These are phyloP conservation scores for Tolypocladium ovalisporum DNA, from an alignment of 2,329 filamentous ascomycete genomes.

Conservation along the genomic window DNA sequence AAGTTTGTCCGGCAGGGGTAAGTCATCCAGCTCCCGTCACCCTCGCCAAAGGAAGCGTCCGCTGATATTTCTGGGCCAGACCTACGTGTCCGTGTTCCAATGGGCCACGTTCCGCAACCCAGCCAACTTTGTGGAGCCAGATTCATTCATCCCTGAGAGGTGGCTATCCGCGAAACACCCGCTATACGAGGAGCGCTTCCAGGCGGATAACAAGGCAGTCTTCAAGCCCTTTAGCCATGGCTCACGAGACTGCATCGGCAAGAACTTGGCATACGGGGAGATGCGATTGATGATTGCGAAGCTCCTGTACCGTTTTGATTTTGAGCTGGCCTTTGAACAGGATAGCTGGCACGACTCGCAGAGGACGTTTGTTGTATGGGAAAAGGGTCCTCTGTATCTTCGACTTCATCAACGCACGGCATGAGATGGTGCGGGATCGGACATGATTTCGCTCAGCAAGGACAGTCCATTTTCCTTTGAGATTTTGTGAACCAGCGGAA, in stretches of 20 bases:
- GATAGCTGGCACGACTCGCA: not conserved
- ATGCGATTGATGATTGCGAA: conserved; percentile 34
- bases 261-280: conserved; percentile 32
- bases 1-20: conserved; percentile 23
- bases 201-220: conserved; percentile 23
- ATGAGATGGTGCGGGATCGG: not conserved
- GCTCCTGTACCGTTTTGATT: conserved; percentile 34
- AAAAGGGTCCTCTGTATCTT: conserved; percentile 1
- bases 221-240: conserved; percentile 28
- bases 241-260: conserved; percentile 28
- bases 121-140: conserved; percentile 31
- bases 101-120: conserved; percentile 32
- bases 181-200: conserved; percentile 25
- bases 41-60: not conserved
- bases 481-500: not conserved
- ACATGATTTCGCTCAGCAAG: too few relatives aligned
- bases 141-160: conserved; percentile 35
- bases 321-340: conserved; percentile 11
- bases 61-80: conserved; percentile 16
- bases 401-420: not conserved
- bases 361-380: not conserved
- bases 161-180: conserved; percentile 19
- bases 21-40: conserved; percentile 5
- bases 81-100: conserved; percentile 29
- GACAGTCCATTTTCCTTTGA: not conserved